Evolutionary conservation across 169 alveolate genomes (phyloP), one percentile per base, ranked within the genome.

Genomic region (Eimeria tenella): DNA sequence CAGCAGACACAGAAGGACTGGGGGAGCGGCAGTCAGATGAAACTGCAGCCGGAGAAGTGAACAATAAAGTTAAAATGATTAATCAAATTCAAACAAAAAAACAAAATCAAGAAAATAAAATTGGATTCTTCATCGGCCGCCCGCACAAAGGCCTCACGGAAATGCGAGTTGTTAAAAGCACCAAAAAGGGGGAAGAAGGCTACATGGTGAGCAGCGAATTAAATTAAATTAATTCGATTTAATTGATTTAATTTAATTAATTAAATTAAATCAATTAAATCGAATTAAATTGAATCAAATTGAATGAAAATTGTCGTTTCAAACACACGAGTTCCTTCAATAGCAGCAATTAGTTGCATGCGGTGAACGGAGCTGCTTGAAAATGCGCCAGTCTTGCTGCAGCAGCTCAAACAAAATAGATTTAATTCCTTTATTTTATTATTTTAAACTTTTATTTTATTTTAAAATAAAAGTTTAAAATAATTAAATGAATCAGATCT

Each of bases 91-190:
- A 31, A 31, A 31, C 42, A 31, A 31, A 58, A 17, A 58, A 58
- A 58, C 21, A 13, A 58, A 17, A 58, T 15, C 19, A 25, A 23
- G 74, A 13, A 58, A 70, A 13, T 13, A 79, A 81, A 15, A 49
- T 7, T 49, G 97, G 97, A 23, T 94, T 86, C 68, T 95, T 87
- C 86, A 95, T 95, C 52, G 97, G 97, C 4, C 65, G 97, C 25
- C 95, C 97, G 25, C 94, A 94, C 19, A 55, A 60, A n/a, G 95
- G 95, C 6, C 60, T 90, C 49, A 89, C 97, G 3, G 97, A 91
- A 79, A 52, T 92, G 56, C 5, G 19, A 42, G 79, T 95, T 9
- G 97, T 95, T 52, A 94, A 77, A 23, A 88, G 96, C 55, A 89
- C 87, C 23, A 96, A 95, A 8, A 19, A 75, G 9, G 42, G 31